Base-by-base conservation (phyloP, 306 rosid genomes). In the Rosa multiflora region DNA sequence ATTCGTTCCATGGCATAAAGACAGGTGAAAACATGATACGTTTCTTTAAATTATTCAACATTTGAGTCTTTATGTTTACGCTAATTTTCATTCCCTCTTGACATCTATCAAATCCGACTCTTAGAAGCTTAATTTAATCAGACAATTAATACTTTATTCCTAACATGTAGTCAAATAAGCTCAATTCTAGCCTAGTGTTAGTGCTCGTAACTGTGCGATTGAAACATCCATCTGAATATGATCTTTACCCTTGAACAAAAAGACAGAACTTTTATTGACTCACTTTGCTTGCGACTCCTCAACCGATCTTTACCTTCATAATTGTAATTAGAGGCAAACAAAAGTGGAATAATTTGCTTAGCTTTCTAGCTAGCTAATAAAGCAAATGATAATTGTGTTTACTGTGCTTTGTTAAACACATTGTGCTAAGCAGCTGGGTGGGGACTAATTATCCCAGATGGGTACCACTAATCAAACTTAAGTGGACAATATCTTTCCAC, bases 351-450 rank as follows among this genome's bases (percentile, higher is more conserved):
- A 37, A 67, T 67, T 7, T 39, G 48, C 72, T 40, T 39, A 40
- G 70, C 70, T 64, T 82, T 87, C 72, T 76, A 83, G 88, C 90
- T 67, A 70, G 49, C 72, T 76, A 79, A 81, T 81, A 86, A 88
- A 88, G 92, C 77, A 77, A 58, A 51, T 70, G 79, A 78, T 71
- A 68, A 66, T 21, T 79, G 82, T 83, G 76, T 80, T 70, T 62
- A n/a, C 69, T 64, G 37, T 79, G 68, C 66, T 69, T 83, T 17
- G 49, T 42, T n/a, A 48, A 53, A 10, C 42, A 49, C 40, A 62
- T 59, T 71, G 53, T 88, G 76, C 88, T 72, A 67, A 71, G 91
- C 82, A 79, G 76, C 85, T 76, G 85, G 76, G 83, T 15, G 46
- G 72, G 64, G 76, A 47, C 23, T 15, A 56, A 77, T 20, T 35